Conservation (phyloP, 73 alveolate species). For the Paramecium biaurelia region DNA sequence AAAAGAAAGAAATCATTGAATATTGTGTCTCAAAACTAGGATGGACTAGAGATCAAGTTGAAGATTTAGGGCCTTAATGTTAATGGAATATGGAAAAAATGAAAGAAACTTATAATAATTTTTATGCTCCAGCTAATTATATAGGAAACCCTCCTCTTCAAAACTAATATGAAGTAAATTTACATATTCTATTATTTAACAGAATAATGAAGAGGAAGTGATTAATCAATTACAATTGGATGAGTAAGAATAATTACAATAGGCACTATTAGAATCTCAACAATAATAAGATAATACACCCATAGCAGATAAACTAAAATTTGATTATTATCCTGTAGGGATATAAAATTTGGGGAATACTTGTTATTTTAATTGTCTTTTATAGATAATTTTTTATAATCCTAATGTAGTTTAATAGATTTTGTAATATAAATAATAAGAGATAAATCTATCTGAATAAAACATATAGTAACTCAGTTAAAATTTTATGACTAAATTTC, state of each 20-base stretch:
- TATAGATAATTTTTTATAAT: background rate
- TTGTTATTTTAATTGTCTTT: background rate
- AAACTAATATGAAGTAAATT: background rate
- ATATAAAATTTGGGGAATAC: background rate
- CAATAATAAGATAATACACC: background rate
- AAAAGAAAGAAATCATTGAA: background rate
- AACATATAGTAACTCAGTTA: background rate
- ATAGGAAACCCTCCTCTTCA: background rate
- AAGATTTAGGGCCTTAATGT: background rate
- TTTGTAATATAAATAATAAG: background rate
- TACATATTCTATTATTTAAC: background rate
- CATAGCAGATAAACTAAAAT: background rate
- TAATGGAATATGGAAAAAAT: background rate
- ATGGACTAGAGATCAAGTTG: background rate
- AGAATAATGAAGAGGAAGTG: background rate
- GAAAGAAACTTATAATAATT: background rate
- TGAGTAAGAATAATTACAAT: background rate
- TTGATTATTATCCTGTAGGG: background rate
- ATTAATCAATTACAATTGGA: background rate
- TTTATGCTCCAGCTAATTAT: background rate
- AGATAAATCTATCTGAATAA: background rate
- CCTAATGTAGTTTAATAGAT: background rate
- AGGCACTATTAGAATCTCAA: background rate
- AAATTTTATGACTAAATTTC: background rate
- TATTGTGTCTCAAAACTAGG: background rate